Evolutionary conservation across 2,329 filamentous ascomycete genomes (phyloP).

Genomic region (Colletotrichum navitas): DNA sequence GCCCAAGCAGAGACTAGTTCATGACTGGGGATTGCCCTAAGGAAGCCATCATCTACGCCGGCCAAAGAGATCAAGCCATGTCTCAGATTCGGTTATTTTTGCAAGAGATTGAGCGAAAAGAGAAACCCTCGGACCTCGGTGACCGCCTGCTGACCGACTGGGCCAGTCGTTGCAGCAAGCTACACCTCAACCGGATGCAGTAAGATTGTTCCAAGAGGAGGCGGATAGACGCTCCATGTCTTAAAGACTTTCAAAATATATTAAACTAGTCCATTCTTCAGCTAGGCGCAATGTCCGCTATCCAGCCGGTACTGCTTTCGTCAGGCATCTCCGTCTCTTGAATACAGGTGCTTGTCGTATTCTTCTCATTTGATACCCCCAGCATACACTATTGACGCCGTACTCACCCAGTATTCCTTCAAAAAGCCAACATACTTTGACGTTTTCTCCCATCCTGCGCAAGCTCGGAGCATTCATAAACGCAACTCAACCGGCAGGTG

Average conservation of each 20-base stretch:
- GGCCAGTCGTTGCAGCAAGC: not conserved
- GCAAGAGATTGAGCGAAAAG: not conserved
- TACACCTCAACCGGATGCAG: slow-evolving; percentile 7
- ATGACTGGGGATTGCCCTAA: not conserved
- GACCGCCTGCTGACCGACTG: not conserved
- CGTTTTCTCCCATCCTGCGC: not conserved
- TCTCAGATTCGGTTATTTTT: not conserved
- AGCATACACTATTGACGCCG: not conserved
- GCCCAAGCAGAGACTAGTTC: slow-evolving; percentile 27
- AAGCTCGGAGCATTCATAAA: not conserved
- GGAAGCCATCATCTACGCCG: slow-evolving; percentile 3
- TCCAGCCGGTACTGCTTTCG: not conserved
- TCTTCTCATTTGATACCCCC: not conserved
- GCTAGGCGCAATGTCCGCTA: slow-evolving; percentile 2
- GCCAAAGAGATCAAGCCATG: not conserved
- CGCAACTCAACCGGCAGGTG: not conserved
- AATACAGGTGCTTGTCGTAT: not conserved
- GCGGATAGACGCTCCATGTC: not conserved
- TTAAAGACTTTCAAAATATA: not conserved
- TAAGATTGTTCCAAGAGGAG: not conserved
- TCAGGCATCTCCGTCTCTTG: slow-evolving; percentile 6
- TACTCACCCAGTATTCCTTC: slow-evolving; percentile 2
- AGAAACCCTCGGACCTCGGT: not conserved
- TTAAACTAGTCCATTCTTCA: not conserved
- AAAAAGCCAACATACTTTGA: slow-evolving; percentile 13